Evolutionary conservation across 139 green algal species (phyloP), one percentile per base, ranked within the genome.

Genomic region (Closterium sp.): DNA sequence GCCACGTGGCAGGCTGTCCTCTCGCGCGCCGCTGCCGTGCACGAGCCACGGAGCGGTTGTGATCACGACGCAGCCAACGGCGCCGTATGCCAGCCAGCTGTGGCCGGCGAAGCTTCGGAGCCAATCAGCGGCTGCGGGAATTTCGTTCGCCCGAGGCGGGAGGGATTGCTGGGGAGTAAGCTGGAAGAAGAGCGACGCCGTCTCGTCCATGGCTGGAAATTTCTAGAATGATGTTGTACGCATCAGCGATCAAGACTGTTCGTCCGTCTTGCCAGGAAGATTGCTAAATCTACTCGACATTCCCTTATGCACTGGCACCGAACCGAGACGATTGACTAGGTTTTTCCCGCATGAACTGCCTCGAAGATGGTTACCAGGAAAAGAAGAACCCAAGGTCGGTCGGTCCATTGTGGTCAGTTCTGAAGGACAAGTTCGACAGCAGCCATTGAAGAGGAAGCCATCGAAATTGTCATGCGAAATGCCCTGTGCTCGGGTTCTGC

Each of bases 21-120:
- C 28, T 31, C 85, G n/a, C 85, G 85, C 28, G 85, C 85, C 85
- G 85, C 85, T 87, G n/a, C 85, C 85, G 28, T 87, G 85, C 28
- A 32, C 28, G 28, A 32, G 85, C n/a, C 85, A 31, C 10, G 85
- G 85, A 30, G 85, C 85, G n/a, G 88, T 31, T 29, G 45, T 84
- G 88, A 90, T 31, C 17, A 90, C 88, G 21, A 84, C 45, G 38
- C 29, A 29, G 42, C 88, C 88, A 73, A 9, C 29, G 1, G 42
- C n/a, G 27, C 42, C 88, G 45, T 90, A 90, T 27, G 88, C 88
- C n/a, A 90, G 38, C 88, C 88, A 90, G 88, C 88, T 90, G 45
- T 73, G 42, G 4, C 88, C 88, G n/a, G 88, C 88, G 29, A 90
- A 90, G 88, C 29, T 90, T 24, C 88, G 28, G n/a, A 90, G 27